Evolutionary conservation across 495 filamentous ascomycete species (phyloP), one percentile per base, ranked within the genome.

Genomic region (Aspergillus steynii): DNA sequence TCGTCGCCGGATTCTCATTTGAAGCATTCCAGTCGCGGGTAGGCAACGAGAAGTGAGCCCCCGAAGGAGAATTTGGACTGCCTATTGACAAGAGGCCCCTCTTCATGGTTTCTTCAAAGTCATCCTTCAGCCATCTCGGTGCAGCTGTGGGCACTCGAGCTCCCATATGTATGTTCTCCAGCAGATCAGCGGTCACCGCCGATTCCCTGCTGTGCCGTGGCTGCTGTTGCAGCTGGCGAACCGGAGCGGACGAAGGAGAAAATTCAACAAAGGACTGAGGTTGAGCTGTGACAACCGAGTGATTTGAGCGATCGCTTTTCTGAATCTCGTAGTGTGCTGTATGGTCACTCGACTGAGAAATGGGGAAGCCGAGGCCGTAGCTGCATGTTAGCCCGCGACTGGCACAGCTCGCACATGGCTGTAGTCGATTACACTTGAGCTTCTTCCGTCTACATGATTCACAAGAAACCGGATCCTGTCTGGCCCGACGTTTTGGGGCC

Each of bases 381-480:
- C 47, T 68, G 57, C 81, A 84, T 9, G 53, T 14, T 12, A 82
- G 57, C 1, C 62, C 55, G 6, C 81, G 77, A 25, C 71, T 53
- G 14, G 63, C 28, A 56, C 82, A 84, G 53, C 77, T 83, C 20
- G 70, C 70, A 59, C 82, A 83, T 25, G 82, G 82, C 26, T 68
- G 66, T 12, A 65, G 62, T 7, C 77, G 73, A 62, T 80, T 71
- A 55, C 78, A 81, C 66, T 75, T 80, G 34, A 81, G 62, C 64
- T 81, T 81, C 59, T 80, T 81, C 53, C 61, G 66, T 29, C 78
- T 72, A 57, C 78, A 81, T 12, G 62, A 68, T 48, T 77, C 74
- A 56, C 82, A 84, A 0, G 80, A 82, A 2, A 82, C 81, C 1
- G 81, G 81, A 42, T 82, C 77, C 60, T 80, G 80, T 58, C 80